A percentile compares a stretch with the other conserved stretches of the same genome.
phyloP scores from a whole-genome alignment of 768 basidiomycete species.

The Suillus subalutaceus region DNA sequence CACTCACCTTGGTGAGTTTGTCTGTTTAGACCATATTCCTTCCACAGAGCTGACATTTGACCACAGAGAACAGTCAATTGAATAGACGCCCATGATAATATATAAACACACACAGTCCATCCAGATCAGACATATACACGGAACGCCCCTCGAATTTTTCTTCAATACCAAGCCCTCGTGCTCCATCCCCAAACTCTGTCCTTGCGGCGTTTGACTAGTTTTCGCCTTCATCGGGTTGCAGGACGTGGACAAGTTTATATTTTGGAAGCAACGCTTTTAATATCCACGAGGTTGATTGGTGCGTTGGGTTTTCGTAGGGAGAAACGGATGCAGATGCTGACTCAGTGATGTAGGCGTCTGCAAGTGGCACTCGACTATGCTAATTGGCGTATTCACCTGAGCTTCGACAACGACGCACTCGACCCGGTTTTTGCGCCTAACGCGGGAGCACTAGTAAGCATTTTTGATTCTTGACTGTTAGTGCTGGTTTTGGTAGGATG shows the following conservation, averaged over 20 bases:
- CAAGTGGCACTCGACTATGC: conserved; percentile 91
- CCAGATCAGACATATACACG: conserved; percentile 77
- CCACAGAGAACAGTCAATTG: conserved; percentile 78
- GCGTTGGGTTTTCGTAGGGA: conserved; percentile 55
- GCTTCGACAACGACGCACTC: conserved; percentile 93
- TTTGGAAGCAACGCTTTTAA: conserved; percentile 72
- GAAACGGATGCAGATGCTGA: conserved; percentile 40
- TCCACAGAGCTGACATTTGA: conserved; percentile 12
- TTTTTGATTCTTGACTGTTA: too few species aligned
- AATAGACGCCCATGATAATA: conserved; percentile 86
- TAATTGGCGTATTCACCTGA: conserved; percentile 89
- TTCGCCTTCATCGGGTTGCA: conserved; percentile 95
- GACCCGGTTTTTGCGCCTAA: conserved; percentile 68
- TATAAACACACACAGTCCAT: too few species aligned
- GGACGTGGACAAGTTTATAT: conserved; percentile 84
- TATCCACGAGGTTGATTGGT: conserved; percentile 81
- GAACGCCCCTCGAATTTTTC: conserved; percentile 96
- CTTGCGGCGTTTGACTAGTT: conserved; percentile 48
- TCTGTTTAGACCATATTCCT: not conserved
- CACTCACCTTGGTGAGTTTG: conserved; percentile 73
- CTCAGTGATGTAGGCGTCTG: conserved; percentile 68
- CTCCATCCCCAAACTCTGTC: conserved; percentile 20
- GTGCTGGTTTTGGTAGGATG: not conserved
- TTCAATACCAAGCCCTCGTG: conserved; percentile 44
- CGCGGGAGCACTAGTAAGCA: conserved; percentile 82